Evolutionary conservation across 139 green algal genomes (phyloP).

Genomic region (Chlamydomonas sphaeroides): DNA sequence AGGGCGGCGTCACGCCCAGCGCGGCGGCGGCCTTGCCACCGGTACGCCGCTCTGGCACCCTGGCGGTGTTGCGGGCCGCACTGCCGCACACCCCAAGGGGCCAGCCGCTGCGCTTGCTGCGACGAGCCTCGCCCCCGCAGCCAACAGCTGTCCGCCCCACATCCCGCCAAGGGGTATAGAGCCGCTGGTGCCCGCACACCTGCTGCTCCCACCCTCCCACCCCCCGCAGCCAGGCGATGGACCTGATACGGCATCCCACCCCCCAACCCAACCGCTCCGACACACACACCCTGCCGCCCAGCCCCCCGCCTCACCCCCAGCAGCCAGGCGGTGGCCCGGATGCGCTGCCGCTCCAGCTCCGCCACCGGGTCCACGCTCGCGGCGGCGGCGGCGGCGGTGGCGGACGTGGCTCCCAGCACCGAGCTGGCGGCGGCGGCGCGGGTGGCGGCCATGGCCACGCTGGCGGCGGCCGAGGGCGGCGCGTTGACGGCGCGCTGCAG

Average conservation of each 20-base stretch:
- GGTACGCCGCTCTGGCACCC: neutral
- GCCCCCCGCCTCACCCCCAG: constrained; percentile 6
- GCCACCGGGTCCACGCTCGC: neutral
- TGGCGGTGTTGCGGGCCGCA: neutral
- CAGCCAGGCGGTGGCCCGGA: neutral
- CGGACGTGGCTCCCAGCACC: neutral
- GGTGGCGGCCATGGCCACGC: neutral
- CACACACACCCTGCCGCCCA: neutral
- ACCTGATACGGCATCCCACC: no score
- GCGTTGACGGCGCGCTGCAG: neutral
- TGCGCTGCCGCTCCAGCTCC: constrained; percentile 3
- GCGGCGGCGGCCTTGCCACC: neutral
- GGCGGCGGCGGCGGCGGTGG: neutral
- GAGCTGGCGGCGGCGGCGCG: neutral
- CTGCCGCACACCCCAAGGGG: no score
- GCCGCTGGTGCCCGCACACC: no score
- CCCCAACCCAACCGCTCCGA: neutral
- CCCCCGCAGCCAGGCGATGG: no score
- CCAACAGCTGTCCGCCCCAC: no score
- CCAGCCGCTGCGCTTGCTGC: no score
- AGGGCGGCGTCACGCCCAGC: no score
- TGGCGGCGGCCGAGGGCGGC: neutral
- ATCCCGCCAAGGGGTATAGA: no score
- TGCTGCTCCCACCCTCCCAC: no score
- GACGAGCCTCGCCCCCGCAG: no score